Conservation (phyloP, 78 protist species). For the Dictyostelium citrinum region DNA sequence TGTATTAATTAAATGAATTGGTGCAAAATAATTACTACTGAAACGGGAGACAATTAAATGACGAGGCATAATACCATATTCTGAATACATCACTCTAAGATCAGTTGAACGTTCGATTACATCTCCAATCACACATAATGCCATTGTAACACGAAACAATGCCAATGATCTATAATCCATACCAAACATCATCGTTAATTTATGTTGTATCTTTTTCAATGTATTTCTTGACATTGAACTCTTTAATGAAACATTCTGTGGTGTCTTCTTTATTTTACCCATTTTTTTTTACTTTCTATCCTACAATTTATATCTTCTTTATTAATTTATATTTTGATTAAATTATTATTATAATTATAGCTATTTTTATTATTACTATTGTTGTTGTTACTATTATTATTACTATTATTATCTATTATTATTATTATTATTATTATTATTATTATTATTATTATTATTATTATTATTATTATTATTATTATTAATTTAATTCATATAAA, state of each 20-base stretch:
- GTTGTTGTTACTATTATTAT: too few species aligned
- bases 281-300: not conserved
- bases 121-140: slow-evolving; percentile 68
- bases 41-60: not conserved
- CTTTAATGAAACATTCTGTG: not conserved
- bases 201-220: not conserved
- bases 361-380: too few species aligned
- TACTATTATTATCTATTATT: not conserved
- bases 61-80: slow-evolving; percentile 44
- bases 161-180: slow-evolving; percentile 43
- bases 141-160: slow-evolving; percentile 25
- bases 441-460: not conserved
- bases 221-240: not conserved
- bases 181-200: slow-evolving; percentile 19
- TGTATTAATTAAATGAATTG: slow-evolving; percentile 36
- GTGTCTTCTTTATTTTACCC: not conserved
- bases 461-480: not conserved
- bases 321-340: not conserved
- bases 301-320: not conserved
- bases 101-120: slow-evolving; percentile 31
- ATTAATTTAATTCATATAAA: not conserved
- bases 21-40: slow-evolving; percentile 8
- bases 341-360: not conserved
- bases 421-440: not conserved
- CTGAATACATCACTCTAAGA: slow-evolving; percentile 28